A percentile compares a stretch with the other conserved stretches of the same genome.
phyloP scores from a whole-genome alignment of 306 rosid species.

The Dalbergia cultrata region DNA sequence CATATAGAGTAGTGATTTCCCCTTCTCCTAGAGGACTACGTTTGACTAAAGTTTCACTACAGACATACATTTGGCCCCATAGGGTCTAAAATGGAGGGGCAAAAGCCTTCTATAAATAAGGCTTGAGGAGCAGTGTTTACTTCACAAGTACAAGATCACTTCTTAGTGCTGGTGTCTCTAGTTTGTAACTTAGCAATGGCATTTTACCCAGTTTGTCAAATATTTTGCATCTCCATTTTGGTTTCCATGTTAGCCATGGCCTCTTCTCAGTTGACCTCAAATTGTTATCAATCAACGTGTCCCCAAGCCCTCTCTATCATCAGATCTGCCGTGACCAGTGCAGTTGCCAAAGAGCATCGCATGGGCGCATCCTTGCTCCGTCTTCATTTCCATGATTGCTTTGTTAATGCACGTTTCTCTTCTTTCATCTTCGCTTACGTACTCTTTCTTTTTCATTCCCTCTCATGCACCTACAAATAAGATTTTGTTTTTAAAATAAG shows the following conservation, averaged over 20 bases:
- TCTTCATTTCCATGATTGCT: slow-evolving; percentile 73
- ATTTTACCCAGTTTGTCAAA: slow-evolving; percentile 32
- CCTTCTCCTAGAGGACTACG: neutral
- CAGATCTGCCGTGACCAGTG: slow-evolving; percentile 53
- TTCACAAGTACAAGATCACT: neutral
- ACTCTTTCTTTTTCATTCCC: neutral
- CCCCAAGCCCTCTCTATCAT: slow-evolving; percentile 61
- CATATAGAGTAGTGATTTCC: no score
- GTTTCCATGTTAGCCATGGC: slow-evolving; percentile 38
- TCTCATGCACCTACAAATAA: slow-evolving; percentile 18
- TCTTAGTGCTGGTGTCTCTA: neutral
- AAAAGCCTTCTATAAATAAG: slow-evolving; percentile 47
- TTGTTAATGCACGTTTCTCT: slow-evolving; percentile 60
- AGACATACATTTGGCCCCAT: neutral
- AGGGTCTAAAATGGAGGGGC: slow-evolving; percentile 42
- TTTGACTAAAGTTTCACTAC: neutral
- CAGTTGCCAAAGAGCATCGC: slow-evolving; percentile 67
- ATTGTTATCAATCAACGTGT: slow-evolving; percentile 56
- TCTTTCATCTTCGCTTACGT: neutral
- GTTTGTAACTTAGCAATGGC: slow-evolving; percentile 45
- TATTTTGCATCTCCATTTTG: slow-evolving; percentile 45
- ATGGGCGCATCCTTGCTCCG: slow-evolving; percentile 81
- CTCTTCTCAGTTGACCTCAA: slow-evolving; percentile 53
- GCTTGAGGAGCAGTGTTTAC: slow-evolving; percentile 17
- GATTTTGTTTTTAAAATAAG: neutral